These are phyloP conservation scores for Fusarium mexicanum DNA, from an alignment of 2,329 filamentous ascomycete genomes.

Conservation along the genomic window DNA sequence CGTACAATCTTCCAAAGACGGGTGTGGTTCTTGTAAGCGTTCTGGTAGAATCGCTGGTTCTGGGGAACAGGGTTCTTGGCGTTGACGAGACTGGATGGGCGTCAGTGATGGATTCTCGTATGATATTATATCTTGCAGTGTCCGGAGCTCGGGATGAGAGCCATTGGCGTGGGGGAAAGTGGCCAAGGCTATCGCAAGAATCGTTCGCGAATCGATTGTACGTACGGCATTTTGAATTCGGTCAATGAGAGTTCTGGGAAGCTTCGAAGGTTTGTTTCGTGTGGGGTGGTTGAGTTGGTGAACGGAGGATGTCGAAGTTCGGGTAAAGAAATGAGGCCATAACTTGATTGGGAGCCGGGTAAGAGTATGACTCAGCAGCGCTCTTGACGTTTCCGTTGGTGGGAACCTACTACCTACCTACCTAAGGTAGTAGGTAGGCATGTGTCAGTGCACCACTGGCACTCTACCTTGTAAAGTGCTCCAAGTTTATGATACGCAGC, in stretches of 20 bases:
- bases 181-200: constrained; percentile 13
- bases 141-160: constrained; percentile 19
- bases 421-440: constrained; percentile 15
- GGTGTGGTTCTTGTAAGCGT: constrained; percentile 73
- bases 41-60: constrained; percentile 80
- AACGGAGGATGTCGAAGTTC: constrained; percentile 44
- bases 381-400: constrained; percentile 36
- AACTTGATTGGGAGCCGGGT: constrained; percentile 46
- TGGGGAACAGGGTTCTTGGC: constrained; percentile 80
- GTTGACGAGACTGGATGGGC: constrained; percentile 65
- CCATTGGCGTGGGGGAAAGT: constrained; percentile 41
- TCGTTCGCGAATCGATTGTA: constrained; percentile 35
- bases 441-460: constrained; percentile 22
- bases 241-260: constrained; percentile 36
- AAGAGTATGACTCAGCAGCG: constrained; percentile 49
- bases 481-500: constrained; percentile 10
- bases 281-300: constrained; percentile 41
- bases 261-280: constrained; percentile 35
- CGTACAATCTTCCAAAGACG: constrained; percentile 83
- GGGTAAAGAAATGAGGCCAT: constrained; percentile 53
- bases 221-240: constrained; percentile 55
- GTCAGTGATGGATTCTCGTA: constrained; percentile 45
- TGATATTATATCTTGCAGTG: constrained; percentile 35
- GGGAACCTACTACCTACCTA: background rate
- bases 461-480: background rate